Evolutionary conservation across 2,329 filamentous ascomycete genomes (phyloP), one percentile per base, ranked within the genome.

Genomic region (Colletotrichum godetiae): DNA sequence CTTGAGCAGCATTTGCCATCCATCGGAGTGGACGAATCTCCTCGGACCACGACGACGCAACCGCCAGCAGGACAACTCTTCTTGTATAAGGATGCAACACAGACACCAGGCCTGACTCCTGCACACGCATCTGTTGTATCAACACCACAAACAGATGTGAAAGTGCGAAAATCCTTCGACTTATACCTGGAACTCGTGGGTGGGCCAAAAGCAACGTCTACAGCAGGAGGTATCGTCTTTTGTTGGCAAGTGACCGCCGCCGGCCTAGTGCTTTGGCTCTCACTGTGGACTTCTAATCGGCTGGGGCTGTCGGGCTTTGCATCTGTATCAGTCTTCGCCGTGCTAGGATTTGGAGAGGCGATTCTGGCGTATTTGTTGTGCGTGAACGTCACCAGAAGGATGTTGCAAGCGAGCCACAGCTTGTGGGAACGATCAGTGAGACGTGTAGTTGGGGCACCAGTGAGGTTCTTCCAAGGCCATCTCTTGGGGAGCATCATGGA

Each of bases 341-440:
- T 31, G 10, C 35, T 63, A 22, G 60, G 60, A 2, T 63, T 63
- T 63, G 60, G 24, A 10, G 60, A 63, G 12, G 60, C 60, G 5
- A 15, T 63, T 19, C n/a, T 63, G n/a, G 42, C 60, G 60, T 63
- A 63, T 33, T 5, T 53, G 15, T 1, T 63, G 10, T 63, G 60
- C 27, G 15, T 63, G 3, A n/a, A 35, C 19, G 31, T 63, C 15
- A 63, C 60, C 42, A 3, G 8, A 0, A 63, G 52, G 42, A 63
- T 63, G 60, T 13, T 63, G 27, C 24, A 52, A n/a, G 60, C 42
- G 49, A 63, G 37, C 60, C 60, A 49, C 52, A 22, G 24, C 37
- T 22, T 63, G 42, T 63, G 60, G 60, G 60, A 63, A 29, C 60
- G 60, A 29, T 49, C 60, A 11, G 22, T 63, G 60, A 27, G 60